These are phyloP conservation scores for Penicillium sp. DNA, from an alignment of 2,329 filamentous ascomycete genomes.

Conservation along the genomic window DNA sequence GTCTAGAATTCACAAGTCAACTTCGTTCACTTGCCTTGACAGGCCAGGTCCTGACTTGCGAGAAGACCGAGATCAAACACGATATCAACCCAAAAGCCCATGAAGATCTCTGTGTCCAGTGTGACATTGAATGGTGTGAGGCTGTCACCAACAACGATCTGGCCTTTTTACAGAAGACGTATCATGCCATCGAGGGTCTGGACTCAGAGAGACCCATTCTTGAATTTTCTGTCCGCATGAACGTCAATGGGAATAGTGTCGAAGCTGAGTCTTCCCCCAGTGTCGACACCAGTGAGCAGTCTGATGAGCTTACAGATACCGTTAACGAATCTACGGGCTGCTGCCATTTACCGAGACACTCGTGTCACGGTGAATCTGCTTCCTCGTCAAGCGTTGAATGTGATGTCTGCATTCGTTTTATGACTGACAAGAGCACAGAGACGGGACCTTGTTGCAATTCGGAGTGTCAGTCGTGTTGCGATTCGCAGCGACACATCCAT, in stretches of 20 bases:
- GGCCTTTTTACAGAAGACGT: background rate
- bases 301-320: background rate
- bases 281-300: background rate
- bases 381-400: background rate
- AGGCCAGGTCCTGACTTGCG: slow-evolving; percentile 3
- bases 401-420: background rate
- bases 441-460: background rate
- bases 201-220: background rate
- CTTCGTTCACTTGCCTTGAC: slow-evolving; percentile 10
- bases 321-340: background rate
- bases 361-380: background rate
- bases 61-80: slow-evolving; percentile 6
- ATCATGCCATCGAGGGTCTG: slow-evolving; percentile 9
- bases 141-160: background rate
- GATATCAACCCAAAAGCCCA: slow-evolving; percentile 5
- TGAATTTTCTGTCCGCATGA: slow-evolving; percentile 6
- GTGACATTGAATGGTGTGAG: slow-evolving; percentile 7
- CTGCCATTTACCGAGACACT: background rate
- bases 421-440: background rate
- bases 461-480: background rate
- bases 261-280: background rate
- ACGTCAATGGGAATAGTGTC: background rate
- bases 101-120: slow-evolving; percentile 9
- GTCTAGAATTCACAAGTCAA: slow-evolving; percentile 17
- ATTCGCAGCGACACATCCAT: background rate